Conservation (phyloP, 2,329 filamentous ascomycete genomes). For the Aureobasidium sp. region DNA sequence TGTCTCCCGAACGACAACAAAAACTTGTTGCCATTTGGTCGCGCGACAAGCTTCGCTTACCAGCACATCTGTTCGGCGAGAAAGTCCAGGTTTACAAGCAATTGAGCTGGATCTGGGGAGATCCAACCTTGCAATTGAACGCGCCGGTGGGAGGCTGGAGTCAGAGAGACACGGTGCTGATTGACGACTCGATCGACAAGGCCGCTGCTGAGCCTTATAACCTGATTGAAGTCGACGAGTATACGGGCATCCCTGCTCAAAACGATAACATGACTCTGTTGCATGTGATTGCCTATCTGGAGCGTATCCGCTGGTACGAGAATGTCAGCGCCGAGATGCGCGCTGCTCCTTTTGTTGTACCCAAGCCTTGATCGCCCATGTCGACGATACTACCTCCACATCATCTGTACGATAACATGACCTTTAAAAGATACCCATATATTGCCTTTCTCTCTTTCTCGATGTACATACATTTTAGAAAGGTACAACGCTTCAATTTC, state of each 20-base stretch:
- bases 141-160: conserved; percentile 50
- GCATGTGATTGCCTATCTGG: background rate
- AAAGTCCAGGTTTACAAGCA: conserved; percentile 89
- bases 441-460: background rate
- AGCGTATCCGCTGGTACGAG: background rate
- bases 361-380: background rate
- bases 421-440: background rate
- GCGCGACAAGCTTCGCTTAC: conserved; percentile 66
- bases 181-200: conserved; percentile 80
- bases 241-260: conserved; percentile 28
- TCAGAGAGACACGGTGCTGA: conserved; percentile 78
- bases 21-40: conserved; percentile 64
- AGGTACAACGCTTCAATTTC: background rate
- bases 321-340: conserved; percentile 2
- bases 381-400: background rate
- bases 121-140: conserved; percentile 30
- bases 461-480: background rate
- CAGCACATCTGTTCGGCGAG: conserved; percentile 50
- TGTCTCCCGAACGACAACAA: conserved; percentile 44
- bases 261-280: background rate
- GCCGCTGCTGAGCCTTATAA: conserved; percentile 77
- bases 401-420: background rate
- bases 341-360: background rate
- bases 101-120: conserved; percentile 62
- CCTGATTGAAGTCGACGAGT: conserved; percentile 72